Evolutionary conservation across 192 early-diverging fungal genomes (phyloP), one percentile per base, ranked within the genome.

Genomic region (Rhizophlyctis rosea): DNA sequence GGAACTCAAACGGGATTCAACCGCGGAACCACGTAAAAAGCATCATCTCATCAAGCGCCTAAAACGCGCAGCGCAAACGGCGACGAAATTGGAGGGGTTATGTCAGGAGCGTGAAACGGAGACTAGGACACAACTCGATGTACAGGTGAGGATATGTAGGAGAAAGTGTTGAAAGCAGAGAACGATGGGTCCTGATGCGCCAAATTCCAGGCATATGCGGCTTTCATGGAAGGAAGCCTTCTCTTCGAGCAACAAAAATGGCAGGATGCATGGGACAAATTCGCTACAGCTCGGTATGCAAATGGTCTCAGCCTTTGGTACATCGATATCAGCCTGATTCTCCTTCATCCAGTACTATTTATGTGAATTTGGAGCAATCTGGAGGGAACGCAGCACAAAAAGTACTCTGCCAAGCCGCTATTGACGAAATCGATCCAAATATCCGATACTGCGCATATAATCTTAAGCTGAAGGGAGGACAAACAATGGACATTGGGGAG

Each of bases 361-460:
- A 89, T 65, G 82, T 86, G 50, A 78, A 76, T 31, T 75, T 91
- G 34, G 75, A 83, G 18, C 58, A 69, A 23, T 76, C 81, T n/a
- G 71, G 76, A 47, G 7, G n/a, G 9, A 72, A 73, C 55, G 57
- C 81, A 18, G 27, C 57, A 29, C 81, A 86, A 62, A 82, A 80
- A 61, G 74, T 57, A 2, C 67, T 92, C 3, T 87, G 80, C 57
- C 86, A 87, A 48, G 67, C 81, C 11, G 77, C 84, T 0, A 82
- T 91, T 28, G 90, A 92, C 65, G 81, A 71, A 18, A 84, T 92
- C 52, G 90, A 91, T 36, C 89, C 89, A 50, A 87, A 86, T 66
- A 86, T 93, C 68, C 79, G 86, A 35, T 92, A 83, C 74, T 92
- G 89, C 71, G 85, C 84, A 27, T 91, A 90, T 56, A 82, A 83